Base-by-base conservation (phyloP, 2,329 filamentous ascomycete genomes). In the Paraconiothyrium brasiliense region DNA sequence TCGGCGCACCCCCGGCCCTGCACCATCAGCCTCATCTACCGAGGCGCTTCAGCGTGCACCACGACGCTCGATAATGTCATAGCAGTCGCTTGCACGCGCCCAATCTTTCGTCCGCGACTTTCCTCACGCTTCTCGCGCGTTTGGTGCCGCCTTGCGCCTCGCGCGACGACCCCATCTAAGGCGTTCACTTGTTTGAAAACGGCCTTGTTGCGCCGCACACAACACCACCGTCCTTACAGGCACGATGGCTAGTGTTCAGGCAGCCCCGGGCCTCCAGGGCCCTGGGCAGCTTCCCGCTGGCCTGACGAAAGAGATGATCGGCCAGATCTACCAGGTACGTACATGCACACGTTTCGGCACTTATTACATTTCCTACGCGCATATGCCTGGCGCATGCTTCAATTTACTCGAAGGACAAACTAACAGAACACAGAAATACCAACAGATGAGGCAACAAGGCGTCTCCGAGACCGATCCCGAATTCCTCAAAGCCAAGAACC, bases 381-480 rank as follows among this genome's bases (percentile, higher is more conserved):
- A 55, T 60, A 34, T 57, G 35, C 51, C 41, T 60, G 27, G 37
- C 56, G 48, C 60, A 32, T 50, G 4, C 54, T 52, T 44, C 5
- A 32, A 1, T 24, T 11, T 54, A 52, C 37, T 30, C 34, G 22
- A n/a, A 16, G 11, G 43, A 22, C 27, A 49, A 2, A 64, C 81
- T 86, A 74, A 84, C 78, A 62, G 50, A 52, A 58, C 50, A 54
- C 72, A 97, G 94, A 93, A 92, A 86, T 95, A 92, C 68, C 90
- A 92, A 75, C 88, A 92, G 78, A 93, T 98, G 91, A 95, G 94
- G 80, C 87, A 92, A 59, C 86, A 90, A 71, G 94, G 94, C 69
- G 90, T 96, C 27, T 88, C 92, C 44, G 86, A 89, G 59, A 90
- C 86, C 59, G 93, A 98, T 73, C 94, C 94, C 49, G 94, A 98